These are phyloP conservation scores for Fusarium cyanostomum DNA, from an alignment of 2,329 filamentous ascomycete species.

Conservation along the genomic window DNA sequence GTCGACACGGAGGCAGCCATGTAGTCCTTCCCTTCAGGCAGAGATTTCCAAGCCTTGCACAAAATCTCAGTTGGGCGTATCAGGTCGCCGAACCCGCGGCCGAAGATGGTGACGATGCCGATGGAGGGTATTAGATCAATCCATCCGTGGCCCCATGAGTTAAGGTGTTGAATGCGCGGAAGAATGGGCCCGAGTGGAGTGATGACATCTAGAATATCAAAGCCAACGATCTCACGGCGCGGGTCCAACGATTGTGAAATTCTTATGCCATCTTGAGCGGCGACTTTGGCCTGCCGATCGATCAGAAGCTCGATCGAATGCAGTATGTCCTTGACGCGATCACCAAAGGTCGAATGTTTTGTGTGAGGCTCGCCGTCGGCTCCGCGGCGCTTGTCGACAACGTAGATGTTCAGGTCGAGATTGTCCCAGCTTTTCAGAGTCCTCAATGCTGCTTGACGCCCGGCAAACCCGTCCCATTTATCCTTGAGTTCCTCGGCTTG, in stretches of 20 bases:
- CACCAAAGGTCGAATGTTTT: not conserved
- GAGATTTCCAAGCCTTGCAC: not conserved
- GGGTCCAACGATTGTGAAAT: constrained; percentile 2
- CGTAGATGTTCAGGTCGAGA: not conserved
- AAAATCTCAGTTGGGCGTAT: not conserved
- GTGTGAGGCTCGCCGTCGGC: not conserved
- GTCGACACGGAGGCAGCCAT: constrained; percentile 5
- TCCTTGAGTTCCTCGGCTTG: constrained; percentile 1
- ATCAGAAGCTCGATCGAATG: constrained; percentile 10
- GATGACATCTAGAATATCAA: constrained; percentile 7
- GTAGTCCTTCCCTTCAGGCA: constrained; percentile 1
- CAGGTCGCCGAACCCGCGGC: constrained; percentile 2
- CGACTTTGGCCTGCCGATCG: not conserved
- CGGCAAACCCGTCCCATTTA: not conserved
- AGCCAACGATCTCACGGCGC: constrained; percentile 10
- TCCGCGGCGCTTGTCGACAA: not conserved
- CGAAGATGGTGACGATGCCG: constrained; percentile 10
- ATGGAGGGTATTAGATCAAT: constrained; percentile 2
- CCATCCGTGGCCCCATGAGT: constrained; percentile 9
- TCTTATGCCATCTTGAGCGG: constrained; percentile 7
- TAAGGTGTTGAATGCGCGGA: constrained; percentile 2
- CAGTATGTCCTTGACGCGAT: not conserved
- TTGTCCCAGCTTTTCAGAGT: constrained; percentile 17
- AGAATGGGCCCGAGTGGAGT: not conserved
- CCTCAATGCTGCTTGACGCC: constrained; percentile 7